phyloP scores from a whole-genome alignment of 257 asterid genomes.

The Vinca minor region DNA sequence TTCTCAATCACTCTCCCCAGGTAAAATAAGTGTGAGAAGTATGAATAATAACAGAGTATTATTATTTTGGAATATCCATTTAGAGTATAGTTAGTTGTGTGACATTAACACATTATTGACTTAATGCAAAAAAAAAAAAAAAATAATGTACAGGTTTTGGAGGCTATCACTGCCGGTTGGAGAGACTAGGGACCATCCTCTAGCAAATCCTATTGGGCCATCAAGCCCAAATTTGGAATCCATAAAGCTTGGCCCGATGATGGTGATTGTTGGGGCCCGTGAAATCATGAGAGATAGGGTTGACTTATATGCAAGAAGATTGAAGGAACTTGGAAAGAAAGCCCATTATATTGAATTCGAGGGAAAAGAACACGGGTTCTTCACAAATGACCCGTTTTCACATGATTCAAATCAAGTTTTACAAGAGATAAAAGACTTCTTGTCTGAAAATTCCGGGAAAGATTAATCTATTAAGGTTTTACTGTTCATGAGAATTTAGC shows the following conservation, averaged over 20 bases:
- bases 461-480: not conserved
- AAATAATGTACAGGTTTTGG: conserved; percentile 55
- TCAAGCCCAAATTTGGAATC: conserved; percentile 37
- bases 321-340: conserved; percentile 38
- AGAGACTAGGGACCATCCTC: conserved; percentile 40
- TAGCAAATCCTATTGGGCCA: conserved; percentile 72
- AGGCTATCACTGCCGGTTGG: conserved; percentile 57
- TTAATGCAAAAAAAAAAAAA: too few species aligned
- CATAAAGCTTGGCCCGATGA: conserved; percentile 38
- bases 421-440: conserved; percentile 1
- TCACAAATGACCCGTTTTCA: conserved; percentile 45
- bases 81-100: too few species aligned
- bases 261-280: conserved; percentile 49
- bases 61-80: too few species aligned
- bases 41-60: too few species aligned
- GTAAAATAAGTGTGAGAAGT: too few species aligned
- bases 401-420: conserved; percentile 28
- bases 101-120: too few species aligned
- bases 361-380: conserved; percentile 58
- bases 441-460: not conserved
- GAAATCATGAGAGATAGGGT: conserved; percentile 62
- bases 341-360: conserved; percentile 26
- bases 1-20: too few species aligned
- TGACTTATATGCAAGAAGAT: conserved; percentile 31
- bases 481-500: too few species aligned